phyloP scores from a whole-genome alignment of 352 stramenopile species.

The Phytophthora multivora region DNA sequence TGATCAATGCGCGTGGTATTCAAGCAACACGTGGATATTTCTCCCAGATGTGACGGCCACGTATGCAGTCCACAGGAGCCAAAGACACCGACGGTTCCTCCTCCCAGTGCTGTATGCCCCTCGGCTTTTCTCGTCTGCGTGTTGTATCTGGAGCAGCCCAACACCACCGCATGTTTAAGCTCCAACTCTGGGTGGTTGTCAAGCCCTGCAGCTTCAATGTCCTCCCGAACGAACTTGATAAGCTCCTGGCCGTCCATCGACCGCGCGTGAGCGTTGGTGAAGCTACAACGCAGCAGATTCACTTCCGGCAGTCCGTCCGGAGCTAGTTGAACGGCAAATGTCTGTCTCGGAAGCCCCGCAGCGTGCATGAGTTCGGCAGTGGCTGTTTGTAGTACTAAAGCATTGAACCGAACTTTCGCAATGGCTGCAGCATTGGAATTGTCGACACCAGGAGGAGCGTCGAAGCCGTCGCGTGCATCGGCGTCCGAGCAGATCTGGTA shows the following conservation, averaged over 20 bases:
- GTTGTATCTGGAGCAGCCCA: constrained; percentile 73
- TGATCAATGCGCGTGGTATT: constrained; percentile 65
- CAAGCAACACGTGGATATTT: constrained; percentile 57
- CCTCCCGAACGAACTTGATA: constrained; percentile 51
- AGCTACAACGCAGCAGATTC: constrained; percentile 55
- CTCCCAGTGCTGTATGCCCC: constrained; percentile 64
- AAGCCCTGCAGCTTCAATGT: constrained; percentile 48
- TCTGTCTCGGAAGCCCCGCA: constrained; percentile 43
- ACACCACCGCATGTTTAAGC: constrained; percentile 75
- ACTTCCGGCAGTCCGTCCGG: constrained; percentile 59
- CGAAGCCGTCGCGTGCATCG: constrained; percentile 45
- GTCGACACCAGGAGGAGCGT: constrained; percentile 54
- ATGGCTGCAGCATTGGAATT: constrained; percentile 59
- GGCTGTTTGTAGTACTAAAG: constrained; percentile 60
- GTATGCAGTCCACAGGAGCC: constrained; percentile 70
- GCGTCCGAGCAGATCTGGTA: constrained; percentile 66
- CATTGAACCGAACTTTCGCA: constrained; percentile 58
- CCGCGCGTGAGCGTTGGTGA: constrained; percentile 53
- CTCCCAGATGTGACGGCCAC: constrained; percentile 54
- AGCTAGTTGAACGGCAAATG: constrained; percentile 62
- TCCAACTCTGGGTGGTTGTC: constrained; percentile 35
- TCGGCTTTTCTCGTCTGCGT: constrained; percentile 47
- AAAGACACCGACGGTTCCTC: constrained; percentile 64
- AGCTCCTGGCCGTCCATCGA: constrained; percentile 65
- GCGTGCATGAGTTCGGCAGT: constrained; percentile 57